Evolutionary conservation across 164 flowering plant genomes (phyloP), one percentile per base, ranked within the genome.

Genomic region (Piper betle): DNA sequence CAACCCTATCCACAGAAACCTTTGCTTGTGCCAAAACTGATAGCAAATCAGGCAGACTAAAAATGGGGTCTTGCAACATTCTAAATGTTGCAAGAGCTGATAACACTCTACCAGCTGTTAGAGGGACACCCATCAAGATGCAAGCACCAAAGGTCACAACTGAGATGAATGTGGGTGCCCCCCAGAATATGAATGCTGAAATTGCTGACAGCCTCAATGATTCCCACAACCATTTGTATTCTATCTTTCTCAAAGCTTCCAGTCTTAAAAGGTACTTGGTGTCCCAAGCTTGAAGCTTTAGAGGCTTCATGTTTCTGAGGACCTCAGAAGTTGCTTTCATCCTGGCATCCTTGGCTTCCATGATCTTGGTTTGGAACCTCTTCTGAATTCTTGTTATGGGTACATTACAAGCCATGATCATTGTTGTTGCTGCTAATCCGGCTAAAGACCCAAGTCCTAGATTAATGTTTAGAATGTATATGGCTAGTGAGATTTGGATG

Each of bases 261-360:
- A 89, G 80, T 72, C 78, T 84, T 52, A 73, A 69, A 52, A 85
- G 84, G 72, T 79, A 93, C 59, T 79, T 78, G 46, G 39, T 73
- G 61, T 93, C 98, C 98, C 98, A 93, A 37, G 94, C 96, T 72
- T 89, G 97, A 72, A 93, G 91, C 65, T 89, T 93, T 39, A 93
- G 64, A 8, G 83, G 84, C 71, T 82, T 89, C 78, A 93, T 87
- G 73, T 81, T 83, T 61, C 87, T 75, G 52, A 93, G 87, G 68
- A 84, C 73, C 72, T 93, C 98, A 54, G 96, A 78, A 18, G 94
- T 89, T 63, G 94, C 71, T 68, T 86, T 89, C 98, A 93, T 93
- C 38, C 96, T 75, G 1, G 72, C 62, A 65, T 89, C 98, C 66
- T 93, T 87, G 16, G 92, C 80, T 58, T 81, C 84, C 97, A 89